Conservation (phyloP, 768 basidiomycete genomes). For the Asterophora parasitica region DNA sequence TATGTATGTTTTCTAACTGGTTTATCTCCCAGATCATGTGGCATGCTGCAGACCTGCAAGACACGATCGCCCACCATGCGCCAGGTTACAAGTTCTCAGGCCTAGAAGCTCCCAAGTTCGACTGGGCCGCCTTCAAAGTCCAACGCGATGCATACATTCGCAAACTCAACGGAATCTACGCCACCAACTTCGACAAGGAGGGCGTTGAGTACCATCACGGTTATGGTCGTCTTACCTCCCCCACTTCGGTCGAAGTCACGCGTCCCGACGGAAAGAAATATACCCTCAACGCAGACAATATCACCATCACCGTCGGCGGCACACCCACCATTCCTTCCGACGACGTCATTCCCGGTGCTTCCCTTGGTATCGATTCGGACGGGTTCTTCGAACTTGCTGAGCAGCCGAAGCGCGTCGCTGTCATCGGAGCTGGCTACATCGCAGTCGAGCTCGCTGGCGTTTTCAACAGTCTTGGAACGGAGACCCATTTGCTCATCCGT, state of each 20-base stretch:
- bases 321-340: slow-evolving; percentile 76
- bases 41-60: slow-evolving; percentile 88
- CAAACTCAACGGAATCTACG: slow-evolving; percentile 87
- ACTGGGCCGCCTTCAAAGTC: slow-evolving; percentile 89
- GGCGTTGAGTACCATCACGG: slow-evolving; percentile 85
- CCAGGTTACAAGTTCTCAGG: slow-evolving; percentile 71
- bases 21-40: slow-evolving; percentile 81
- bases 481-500: slow-evolving; percentile 91
- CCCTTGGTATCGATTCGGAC: slow-evolving; percentile 87
- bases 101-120: slow-evolving; percentile 56
- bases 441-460: slow-evolving; percentile 96
- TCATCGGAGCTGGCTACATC: slow-evolving; percentile 97
- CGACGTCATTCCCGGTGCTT: slow-evolving; percentile 81
- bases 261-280: slow-evolving; percentile 65
- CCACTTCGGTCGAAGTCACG: slow-evolving; percentile 69
- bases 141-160: slow-evolving; percentile 95
- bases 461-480: slow-evolving; percentile 83
- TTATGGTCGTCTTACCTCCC: slow-evolving; percentile 64
- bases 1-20: slow-evolving; percentile 2
- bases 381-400: slow-evolving; percentile 92
- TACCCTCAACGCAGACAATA: slow-evolving; percentile 67
- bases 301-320: slow-evolving; percentile 86
- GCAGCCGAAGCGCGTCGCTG: slow-evolving; percentile 89
- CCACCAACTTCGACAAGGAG: slow-evolving; percentile 82
- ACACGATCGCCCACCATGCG: slow-evolving; percentile 74